Percentiles rank a stretch among this genome's conserved stretches.
These are phyloP conservation scores for Phialophora macrospora DNA, from an alignment of 2,329 filamentous ascomycete species.

Conservation along the genomic window DNA sequence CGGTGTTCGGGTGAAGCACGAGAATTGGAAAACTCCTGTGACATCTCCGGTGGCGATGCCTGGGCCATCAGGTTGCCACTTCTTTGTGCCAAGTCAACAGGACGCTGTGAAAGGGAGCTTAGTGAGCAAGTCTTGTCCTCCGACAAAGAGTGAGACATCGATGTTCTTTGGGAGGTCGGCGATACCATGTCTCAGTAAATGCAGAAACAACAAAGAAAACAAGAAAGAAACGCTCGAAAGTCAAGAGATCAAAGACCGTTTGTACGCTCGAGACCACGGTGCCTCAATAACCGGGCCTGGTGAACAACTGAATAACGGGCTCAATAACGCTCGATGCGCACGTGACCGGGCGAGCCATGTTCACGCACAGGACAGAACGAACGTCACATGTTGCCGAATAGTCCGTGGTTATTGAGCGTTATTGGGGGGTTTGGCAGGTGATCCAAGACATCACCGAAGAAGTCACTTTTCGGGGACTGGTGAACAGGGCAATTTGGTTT, in stretches of 20 bases:
- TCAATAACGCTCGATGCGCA: slow-evolving; percentile 17
- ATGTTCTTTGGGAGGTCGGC: slow-evolving; percentile 1
- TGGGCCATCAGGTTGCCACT: too few relatives aligned
- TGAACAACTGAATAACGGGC: slow-evolving; percentile 17
- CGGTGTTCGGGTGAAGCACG: background rate
- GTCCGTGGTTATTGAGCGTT: slow-evolving; percentile 2
- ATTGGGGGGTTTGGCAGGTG: background rate
- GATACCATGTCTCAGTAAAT: background rate
- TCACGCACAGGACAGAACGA: background rate
- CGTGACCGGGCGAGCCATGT: slow-evolving; percentile 1
- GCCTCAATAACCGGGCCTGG: slow-evolving; percentile 11
- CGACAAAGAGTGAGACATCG: slow-evolving; percentile 11
- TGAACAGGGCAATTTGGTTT: background rate
- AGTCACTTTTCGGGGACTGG: background rate
- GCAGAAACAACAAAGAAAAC: slow-evolving; percentile 8
- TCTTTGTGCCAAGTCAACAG: slow-evolving; percentile 20
- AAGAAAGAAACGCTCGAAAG: background rate
- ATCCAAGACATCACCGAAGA: background rate
- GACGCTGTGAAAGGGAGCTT: background rate
- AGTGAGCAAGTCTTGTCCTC: background rate
- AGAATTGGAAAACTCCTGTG: background rate
- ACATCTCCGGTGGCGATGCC: background rate
- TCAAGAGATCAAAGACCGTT: slow-evolving; percentile 10
- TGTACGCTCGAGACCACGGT: slow-evolving; percentile 10
- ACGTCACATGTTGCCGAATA: slow-evolving; percentile 9